Conservation (phyloP, 129 eudicot species). For the Tagetes erecta region DNA sequence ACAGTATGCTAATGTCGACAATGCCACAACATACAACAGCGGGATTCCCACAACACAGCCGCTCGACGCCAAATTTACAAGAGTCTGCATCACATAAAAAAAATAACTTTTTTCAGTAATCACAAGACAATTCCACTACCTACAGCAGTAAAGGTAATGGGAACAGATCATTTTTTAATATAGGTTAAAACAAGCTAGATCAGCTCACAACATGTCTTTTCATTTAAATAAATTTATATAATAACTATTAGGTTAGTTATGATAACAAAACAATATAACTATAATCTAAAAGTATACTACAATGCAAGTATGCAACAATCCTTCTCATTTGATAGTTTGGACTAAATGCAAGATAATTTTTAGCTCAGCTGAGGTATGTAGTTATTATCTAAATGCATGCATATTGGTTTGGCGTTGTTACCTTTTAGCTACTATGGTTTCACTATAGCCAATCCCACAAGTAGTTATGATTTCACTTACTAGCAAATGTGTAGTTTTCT, state of each 20-base stretch:
- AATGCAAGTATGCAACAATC: no score
- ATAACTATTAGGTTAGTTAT: neutral
- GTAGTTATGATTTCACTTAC: no score
- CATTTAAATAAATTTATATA: neutral
- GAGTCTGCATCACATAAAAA: slow-evolving; percentile 50
- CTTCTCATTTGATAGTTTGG: no score
- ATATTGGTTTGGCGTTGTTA: no score
- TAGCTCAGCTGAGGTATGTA: no score
- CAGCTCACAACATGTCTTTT: neutral
- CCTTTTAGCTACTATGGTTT: no score
- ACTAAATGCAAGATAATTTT: no score
- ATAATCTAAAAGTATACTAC: neutral
- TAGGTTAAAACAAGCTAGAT: neutral
- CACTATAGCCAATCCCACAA: no score
- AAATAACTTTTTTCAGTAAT: neutral
- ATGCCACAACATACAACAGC: slow-evolving; percentile 58
- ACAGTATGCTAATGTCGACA: slow-evolving; percentile 61
- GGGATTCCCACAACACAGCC: slow-evolving; percentile 88
- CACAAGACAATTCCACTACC: neutral
- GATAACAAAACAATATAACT: neutral
- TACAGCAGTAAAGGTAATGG: neutral
- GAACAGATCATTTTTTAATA: neutral
- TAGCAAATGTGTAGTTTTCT: no score
- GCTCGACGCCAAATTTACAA: slow-evolving; percentile 67
- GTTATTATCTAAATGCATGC: no score